A percentile compares a stretch with the other conserved stretches of the same genome.
These are phyloP conservation scores for Schoenoplectus triqueter DNA, from an alignment of 202 grass and related monocot species.

Conservation along the genomic window DNA sequence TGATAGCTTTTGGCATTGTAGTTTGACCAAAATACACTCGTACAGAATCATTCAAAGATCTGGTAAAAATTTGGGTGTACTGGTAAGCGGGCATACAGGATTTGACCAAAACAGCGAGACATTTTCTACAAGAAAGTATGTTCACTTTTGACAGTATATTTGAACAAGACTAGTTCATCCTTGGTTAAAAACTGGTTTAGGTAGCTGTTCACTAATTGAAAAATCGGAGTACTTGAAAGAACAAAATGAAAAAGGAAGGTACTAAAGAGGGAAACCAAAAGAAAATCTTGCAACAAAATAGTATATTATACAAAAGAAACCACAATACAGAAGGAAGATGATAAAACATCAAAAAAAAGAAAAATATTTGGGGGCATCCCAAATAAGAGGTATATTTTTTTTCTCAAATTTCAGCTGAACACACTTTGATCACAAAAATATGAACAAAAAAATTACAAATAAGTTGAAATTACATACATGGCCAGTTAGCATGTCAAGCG, in stretches of 20 bases:
- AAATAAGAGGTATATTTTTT: neutral
- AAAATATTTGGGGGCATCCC: neutral
- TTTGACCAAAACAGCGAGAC: too few species aligned
- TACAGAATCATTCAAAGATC: too few species aligned
- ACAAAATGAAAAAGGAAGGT: neutral
- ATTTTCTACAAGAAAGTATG: too few species aligned
- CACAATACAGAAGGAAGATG: neutral
- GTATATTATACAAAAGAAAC: neutral
- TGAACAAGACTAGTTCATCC: slow-evolving; percentile 3
- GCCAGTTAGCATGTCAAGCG: slow-evolving; percentile 94
- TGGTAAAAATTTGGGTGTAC: too few species aligned
- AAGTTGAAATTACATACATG: slow-evolving; percentile 47
- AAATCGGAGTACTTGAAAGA: neutral
- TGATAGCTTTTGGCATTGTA: neutral
- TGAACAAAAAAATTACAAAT: neutral
- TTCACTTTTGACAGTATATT: neutral
- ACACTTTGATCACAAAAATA: neutral
- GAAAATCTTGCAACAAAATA: neutral
- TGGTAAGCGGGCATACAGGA: too few species aligned
- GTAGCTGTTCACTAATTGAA: neutral
- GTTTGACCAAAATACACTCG: too few species aligned
- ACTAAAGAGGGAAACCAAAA: slow-evolving; percentile 15
- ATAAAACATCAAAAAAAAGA: neutral
- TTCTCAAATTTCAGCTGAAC: neutral
- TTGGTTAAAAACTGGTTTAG: neutral